Evolutionary conservation across 208 protist genomes (phyloP).

Genomic region (Naegleria gruberi): DNA sequence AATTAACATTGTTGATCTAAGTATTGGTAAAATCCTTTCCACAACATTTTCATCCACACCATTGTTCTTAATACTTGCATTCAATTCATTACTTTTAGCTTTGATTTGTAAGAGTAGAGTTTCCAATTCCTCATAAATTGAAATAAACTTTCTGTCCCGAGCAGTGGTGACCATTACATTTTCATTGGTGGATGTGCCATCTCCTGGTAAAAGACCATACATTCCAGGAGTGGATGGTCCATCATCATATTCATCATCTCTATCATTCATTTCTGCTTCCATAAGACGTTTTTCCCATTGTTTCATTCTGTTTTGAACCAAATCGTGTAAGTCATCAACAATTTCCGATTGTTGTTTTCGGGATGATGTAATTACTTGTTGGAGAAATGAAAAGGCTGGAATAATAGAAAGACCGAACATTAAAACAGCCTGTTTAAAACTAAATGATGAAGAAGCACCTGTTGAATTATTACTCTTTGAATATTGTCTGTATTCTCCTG

Average conservation of each 20-base stretch:
- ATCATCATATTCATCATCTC: neutral
- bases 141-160: neutral
- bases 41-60: neutral
- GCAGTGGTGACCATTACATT: neutral
- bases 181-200: neutral
- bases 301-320: neutral
- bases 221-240: neutral
- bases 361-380: neutral
- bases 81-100: neutral
- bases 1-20: neutral
- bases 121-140: neutral
- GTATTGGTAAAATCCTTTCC: neutral
- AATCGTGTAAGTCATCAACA: neutral
- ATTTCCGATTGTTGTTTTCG: neutral
- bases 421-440: neutral
- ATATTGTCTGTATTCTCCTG: neutral
- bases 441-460: neutral
- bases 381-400: neutral
- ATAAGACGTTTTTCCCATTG: neutral
- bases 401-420: neutral
- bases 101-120: neutral
- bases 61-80: neutral
- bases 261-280: neutral
- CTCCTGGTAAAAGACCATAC: neutral
- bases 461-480: neutral